These are phyloP conservation scores for Tremella fuciformis DNA, from an alignment of 768 basidiomycete genomes.

Conservation along the genomic window DNA sequence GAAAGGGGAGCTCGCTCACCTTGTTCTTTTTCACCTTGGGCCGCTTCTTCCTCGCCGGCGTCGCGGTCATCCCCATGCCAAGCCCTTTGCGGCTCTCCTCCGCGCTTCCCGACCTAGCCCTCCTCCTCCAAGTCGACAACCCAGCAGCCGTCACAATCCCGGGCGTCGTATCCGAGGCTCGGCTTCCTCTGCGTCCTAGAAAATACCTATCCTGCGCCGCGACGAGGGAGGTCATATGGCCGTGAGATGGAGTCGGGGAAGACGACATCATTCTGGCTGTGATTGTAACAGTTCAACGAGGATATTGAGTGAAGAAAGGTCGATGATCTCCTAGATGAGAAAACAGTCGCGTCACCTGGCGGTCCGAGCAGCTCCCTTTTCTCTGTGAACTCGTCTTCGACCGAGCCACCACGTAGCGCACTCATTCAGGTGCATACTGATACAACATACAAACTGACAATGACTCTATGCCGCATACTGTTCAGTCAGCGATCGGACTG, in stretches of 20 bases:
- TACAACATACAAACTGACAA: slow-evolving; percentile 4
- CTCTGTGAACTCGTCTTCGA: background rate
- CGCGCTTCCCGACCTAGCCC: background rate
- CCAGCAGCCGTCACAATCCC: slow-evolving; percentile 8
- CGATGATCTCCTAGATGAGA: background rate
- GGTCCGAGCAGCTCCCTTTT: background rate
- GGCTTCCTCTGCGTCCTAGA: background rate
- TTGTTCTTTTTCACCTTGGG: background rate
- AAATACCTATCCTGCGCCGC: background rate
- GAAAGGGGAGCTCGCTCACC: background rate
- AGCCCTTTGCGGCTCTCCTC: slow-evolving; percentile 8
- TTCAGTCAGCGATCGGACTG: background rate
- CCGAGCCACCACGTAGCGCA: background rate
- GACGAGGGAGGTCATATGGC: background rate
- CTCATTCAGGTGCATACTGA: background rate
- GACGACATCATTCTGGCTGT: background rate
- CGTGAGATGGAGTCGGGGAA: slow-evolving; percentile 2
- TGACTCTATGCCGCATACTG: background rate
- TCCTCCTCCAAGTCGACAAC: background rate
- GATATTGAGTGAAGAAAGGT: background rate
- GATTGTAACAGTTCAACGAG: no score
- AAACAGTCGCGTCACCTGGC: background rate
- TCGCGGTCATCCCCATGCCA: slow-evolving; percentile 37
- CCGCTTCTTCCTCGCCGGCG: slow-evolving; percentile 28
- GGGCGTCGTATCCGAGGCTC: background rate